Conservation (phyloP, 257 asterid species). For the Ophiorrhiza pumila region DNA sequence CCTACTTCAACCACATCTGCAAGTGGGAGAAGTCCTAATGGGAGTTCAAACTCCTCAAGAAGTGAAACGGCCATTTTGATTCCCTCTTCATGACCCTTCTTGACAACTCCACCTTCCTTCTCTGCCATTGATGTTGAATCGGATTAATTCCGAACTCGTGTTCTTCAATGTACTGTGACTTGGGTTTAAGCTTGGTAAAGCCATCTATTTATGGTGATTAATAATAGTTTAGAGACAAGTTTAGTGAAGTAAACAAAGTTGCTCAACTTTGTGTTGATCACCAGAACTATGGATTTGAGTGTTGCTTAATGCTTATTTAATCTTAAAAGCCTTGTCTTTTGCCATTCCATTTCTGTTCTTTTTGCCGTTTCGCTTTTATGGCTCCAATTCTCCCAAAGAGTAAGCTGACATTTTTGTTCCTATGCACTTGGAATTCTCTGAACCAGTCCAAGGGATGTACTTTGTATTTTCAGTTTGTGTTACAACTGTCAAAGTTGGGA, state of each 20-base stretch:
- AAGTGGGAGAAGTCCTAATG: constrained; percentile 66
- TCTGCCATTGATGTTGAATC: constrained; percentile 47
- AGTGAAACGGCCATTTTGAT: constrained; percentile 43
- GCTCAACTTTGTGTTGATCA: constrained; percentile 36
- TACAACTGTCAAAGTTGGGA: too few relatives aligned
- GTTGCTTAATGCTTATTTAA: background rate
- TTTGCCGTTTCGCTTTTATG: background rate
- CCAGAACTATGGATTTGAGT: constrained; percentile 11
- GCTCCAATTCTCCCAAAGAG: background rate
- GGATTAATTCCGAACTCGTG: background rate
- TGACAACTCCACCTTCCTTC: constrained; percentile 58
- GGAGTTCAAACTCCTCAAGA: constrained; percentile 68
- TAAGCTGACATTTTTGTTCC: background rate
- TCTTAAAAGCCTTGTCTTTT: background rate
- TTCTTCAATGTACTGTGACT: background rate
- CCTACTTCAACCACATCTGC: constrained; percentile 68
- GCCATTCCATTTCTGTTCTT: background rate
- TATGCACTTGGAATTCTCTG: background rate
- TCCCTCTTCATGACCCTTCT: constrained; percentile 56
- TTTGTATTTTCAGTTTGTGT: too few relatives aligned
- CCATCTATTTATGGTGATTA: constrained; percentile 28
- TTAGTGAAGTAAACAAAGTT: constrained; percentile 35
- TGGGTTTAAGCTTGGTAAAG: constrained; percentile 3
- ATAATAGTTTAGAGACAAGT: constrained; percentile 18
- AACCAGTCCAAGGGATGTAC: background rate